phyloP scores from a whole-genome alignment of 2,329 filamentous ascomycete species.

The Lachnellula arida region DNA sequence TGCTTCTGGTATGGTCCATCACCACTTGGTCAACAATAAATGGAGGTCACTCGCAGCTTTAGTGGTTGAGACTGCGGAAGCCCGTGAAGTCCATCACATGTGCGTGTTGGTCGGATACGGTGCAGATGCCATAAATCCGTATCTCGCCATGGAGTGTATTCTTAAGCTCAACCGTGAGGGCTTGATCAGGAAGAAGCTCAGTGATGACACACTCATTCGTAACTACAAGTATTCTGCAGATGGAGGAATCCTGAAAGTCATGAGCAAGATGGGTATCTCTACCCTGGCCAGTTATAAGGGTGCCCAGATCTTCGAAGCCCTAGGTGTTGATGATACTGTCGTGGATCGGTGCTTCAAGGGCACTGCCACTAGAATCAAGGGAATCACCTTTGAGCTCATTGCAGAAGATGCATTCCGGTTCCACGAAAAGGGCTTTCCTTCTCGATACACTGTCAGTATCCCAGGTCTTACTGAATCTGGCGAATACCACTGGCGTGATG shows the following conservation, averaged over 20 bases:
- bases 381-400: constrained; percentile 88
- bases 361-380: constrained; percentile 89
- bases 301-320: constrained; percentile 94
- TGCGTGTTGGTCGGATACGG: constrained; percentile 96
- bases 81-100: constrained; percentile 97
- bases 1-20: constrained; percentile 90
- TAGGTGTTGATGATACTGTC: constrained; percentile 86
- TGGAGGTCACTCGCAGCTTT: constrained; percentile 87
- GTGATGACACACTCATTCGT: constrained; percentile 75
- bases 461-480: constrained; percentile 85
- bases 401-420: constrained; percentile 92
- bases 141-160: constrained; percentile 93
- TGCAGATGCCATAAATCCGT: constrained; percentile 90
- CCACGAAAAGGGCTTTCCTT: constrained; percentile 89
- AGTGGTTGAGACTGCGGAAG: constrained; percentile 88
- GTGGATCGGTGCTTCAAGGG: constrained; percentile 94
- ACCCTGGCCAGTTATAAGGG: constrained; percentile 96
- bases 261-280: constrained; percentile 99
- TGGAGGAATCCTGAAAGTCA: constrained; percentile 95
- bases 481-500: constrained; percentile 98
- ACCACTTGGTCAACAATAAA: constrained; percentile 92
- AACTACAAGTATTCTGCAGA: constrained; percentile 98
- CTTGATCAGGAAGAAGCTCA: constrained; percentile 84
- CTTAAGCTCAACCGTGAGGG: constrained; percentile 93
- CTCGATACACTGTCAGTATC: constrained; percentile 68